Conservation (phyloP, 306 rosid genomes). For the Prunus fruticosa region DNA sequence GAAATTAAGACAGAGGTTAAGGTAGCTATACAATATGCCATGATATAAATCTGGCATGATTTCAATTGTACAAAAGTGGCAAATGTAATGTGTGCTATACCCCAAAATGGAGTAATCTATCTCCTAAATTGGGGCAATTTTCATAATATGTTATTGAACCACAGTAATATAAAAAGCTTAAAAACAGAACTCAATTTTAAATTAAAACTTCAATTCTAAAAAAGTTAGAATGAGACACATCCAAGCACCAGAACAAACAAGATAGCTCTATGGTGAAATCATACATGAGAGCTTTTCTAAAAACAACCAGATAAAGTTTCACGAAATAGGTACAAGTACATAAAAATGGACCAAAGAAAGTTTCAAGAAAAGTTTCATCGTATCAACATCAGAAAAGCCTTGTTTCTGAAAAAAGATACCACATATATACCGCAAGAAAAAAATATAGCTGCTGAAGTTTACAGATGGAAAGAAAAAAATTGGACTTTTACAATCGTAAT, state of each 20-base stretch:
- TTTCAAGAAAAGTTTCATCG: neutral
- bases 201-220: neutral
- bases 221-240: neutral
- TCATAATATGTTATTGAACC: neutral
- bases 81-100: too few relatives aligned
- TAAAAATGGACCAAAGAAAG: neutral
- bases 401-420: neutral
- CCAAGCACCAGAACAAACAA: neutral
- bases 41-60: neutral
- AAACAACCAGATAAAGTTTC: neutral
- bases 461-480: neutral
- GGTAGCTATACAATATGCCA: slow-evolving; percentile 10
- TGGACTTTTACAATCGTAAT: neutral
- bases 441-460: neutral
- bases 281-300: neutral
- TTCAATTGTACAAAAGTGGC: neutral
- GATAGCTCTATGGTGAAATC: neutral
- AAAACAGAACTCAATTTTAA: neutral
- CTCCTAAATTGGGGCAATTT: neutral
- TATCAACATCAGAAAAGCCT: neutral
- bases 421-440: neutral
- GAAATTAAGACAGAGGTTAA: slow-evolving; percentile 18
- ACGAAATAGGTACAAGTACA: neutral
- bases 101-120: neutral
- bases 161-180: neutral